A percentile compares a stretch with the other conserved stretches of the same genome.
Conservation (phyloP, 2,329 filamentous ascomycete species). For the Blastomyces parvus region DNA sequence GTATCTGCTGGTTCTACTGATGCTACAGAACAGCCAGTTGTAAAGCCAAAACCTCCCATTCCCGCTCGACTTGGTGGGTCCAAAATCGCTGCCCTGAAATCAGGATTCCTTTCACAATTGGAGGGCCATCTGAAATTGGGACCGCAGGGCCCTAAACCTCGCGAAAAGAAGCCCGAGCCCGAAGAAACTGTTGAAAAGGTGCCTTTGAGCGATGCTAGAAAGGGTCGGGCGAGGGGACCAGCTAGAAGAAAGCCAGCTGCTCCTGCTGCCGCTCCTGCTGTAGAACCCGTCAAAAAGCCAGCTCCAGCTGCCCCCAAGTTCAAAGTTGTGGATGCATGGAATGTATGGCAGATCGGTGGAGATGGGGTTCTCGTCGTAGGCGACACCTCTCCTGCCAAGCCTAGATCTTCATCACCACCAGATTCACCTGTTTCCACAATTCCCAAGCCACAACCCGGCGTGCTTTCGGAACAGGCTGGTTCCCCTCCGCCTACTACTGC, state of each 20-base stretch:
- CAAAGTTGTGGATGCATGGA: slow-evolving; percentile 32
- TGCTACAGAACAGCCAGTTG: slow-evolving; percentile 29
- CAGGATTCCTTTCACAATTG: slow-evolving; percentile 84
- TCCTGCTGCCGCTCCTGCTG: slow-evolving; percentile 36
- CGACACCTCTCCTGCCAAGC: not conserved
- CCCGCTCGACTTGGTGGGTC: slow-evolving; percentile 67
- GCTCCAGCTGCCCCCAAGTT: slow-evolving; percentile 27
- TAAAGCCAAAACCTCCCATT: slow-evolving; percentile 73
- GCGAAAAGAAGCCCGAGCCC: slow-evolving; percentile 53
- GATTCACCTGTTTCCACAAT: not conserved
- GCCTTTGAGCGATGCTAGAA: slow-evolving; percentile 80
- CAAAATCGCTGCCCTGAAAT: slow-evolving; percentile 86
- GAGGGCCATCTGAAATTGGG: slow-evolving; percentile 83
- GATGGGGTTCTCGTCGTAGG: slow-evolving; percentile 29
- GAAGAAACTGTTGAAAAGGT: slow-evolving; percentile 57
- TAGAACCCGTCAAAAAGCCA: slow-evolving; percentile 10
- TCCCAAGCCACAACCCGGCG: not conserved
- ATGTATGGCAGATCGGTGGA: slow-evolving; percentile 31
- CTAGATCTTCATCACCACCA: not conserved
- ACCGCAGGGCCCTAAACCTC: slow-evolving; percentile 65
- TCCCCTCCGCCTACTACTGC: too few species aligned
- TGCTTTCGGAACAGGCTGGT: not conserved
- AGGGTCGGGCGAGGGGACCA: slow-evolving; percentile 80
- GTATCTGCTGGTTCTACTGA: slow-evolving; percentile 32
- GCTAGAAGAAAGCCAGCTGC: slow-evolving; percentile 59